These are phyloP conservation scores for Cyclocybe cylindracea DNA, from an alignment of 768 basidiomycete genomes.

Conservation along the genomic window DNA sequence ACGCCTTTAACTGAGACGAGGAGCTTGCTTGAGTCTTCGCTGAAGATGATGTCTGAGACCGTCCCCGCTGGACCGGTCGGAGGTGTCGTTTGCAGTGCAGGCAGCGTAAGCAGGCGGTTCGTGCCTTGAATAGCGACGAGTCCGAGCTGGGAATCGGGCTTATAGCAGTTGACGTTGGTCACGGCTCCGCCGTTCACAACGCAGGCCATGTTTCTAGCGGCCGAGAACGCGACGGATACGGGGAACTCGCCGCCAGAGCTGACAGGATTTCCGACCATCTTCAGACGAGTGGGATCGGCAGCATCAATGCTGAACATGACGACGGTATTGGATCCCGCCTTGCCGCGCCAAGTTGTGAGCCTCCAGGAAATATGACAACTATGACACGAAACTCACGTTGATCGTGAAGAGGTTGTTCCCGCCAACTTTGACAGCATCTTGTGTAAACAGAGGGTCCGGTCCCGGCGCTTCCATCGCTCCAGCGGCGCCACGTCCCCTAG, in stretches of 20 bases:
- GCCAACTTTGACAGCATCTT: constrained; percentile 41
- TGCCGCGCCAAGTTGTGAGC: background rate
- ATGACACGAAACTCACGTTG: constrained; percentile 28
- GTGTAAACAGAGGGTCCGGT: constrained; percentile 42
- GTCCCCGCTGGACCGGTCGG: constrained; percentile 48
- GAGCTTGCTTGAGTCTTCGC: constrained; percentile 42
- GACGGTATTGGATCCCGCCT: constrained; percentile 51
- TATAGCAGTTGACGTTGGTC: constrained; percentile 50
- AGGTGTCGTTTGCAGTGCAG: constrained; percentile 45
- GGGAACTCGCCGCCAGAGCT: constrained; percentile 52
- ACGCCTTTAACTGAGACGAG: constrained; percentile 51
- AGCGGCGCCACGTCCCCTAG: constrained; percentile 37
- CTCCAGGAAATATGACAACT: background rate
- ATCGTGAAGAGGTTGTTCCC: constrained; percentile 37
- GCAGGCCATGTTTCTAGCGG: constrained; percentile 32
- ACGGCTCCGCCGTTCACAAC: constrained; percentile 44
- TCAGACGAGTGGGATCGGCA: constrained; percentile 39
- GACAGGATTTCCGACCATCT: constrained; percentile 44
- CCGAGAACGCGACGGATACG: constrained; percentile 41
- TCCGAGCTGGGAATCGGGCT: constrained; percentile 40
- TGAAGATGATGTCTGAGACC: constrained; percentile 47
- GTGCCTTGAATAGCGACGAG: constrained; percentile 40
- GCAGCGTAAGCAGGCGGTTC: constrained; percentile 41
- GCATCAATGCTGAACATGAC: constrained; percentile 43
- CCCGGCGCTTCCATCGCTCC: constrained; percentile 31